phyloP scores from a whole-genome alignment of 306 rosid genomes.

The Hylodesmum podocarpum region DNA sequence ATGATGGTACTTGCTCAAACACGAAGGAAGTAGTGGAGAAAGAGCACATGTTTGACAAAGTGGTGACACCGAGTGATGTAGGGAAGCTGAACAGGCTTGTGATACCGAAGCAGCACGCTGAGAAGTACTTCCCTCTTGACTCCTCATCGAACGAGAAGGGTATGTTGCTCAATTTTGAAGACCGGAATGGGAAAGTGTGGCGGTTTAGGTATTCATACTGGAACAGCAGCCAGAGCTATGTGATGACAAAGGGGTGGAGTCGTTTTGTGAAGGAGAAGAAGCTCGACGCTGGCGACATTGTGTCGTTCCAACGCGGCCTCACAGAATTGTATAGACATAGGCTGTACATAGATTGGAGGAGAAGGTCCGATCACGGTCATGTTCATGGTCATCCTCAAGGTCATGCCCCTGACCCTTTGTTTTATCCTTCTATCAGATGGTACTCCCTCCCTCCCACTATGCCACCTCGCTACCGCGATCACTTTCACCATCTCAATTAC shows the following conservation, averaged over 20 bases:
- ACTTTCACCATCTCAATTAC: conserved; percentile 38
- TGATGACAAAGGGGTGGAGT: conserved; percentile 94
- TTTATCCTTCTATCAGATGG: conserved; percentile 37
- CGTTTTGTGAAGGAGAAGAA: conserved; percentile 89
- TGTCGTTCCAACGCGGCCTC: conserved; percentile 74
- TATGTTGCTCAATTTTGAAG: conserved; percentile 65
- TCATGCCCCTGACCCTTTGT: conserved; percentile 15
- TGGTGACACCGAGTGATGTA: conserved; percentile 87
- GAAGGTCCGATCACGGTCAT: conserved; percentile 33
- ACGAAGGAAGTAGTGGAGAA: conserved; percentile 31
- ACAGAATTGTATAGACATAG: conserved; percentile 50
- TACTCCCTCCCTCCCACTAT: conserved; percentile 42
- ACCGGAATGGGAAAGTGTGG: conserved; percentile 70
- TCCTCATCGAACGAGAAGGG: conserved; percentile 80
- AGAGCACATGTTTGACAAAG: conserved; percentile 89
- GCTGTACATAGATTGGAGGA: conserved; percentile 71
- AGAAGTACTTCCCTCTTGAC: conserved; percentile 73
- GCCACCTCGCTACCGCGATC: conserved; percentile 29
- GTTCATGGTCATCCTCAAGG: not conserved
- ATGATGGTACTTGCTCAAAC: not conserved
- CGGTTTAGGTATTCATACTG: conserved; percentile 82
- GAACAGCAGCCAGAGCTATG: conserved; percentile 95
- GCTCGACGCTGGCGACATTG: conserved; percentile 81
- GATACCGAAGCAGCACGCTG: conserved; percentile 81
- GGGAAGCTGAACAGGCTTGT: conserved; percentile 86